These are phyloP conservation scores for Endocalyx cinctus DNA, from an alignment of 2,329 filamentous ascomycete species.

Conservation along the genomic window DNA sequence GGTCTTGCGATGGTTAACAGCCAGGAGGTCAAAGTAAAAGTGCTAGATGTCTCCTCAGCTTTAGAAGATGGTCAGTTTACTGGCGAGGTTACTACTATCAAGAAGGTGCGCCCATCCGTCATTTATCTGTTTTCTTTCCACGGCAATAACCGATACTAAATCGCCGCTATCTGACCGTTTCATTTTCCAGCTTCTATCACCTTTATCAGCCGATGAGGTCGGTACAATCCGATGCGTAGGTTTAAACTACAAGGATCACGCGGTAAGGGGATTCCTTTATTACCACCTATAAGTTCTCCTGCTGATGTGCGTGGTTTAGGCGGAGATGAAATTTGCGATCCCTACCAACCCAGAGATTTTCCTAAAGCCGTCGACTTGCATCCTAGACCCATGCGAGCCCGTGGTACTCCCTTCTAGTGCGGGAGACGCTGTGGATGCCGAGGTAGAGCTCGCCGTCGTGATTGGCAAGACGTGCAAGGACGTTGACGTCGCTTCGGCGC, in stretches of 20 bases:
- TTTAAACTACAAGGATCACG: slow-evolving; percentile 39
- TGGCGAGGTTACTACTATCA: too few relatives aligned
- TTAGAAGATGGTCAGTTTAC: too few relatives aligned
- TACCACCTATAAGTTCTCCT: too few relatives aligned
- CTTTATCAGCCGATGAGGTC: slow-evolving; percentile 4
- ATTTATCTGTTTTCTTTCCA: too few relatives aligned
- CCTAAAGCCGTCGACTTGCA: slow-evolving; percentile 35
- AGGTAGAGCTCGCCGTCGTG: slow-evolving; percentile 28
- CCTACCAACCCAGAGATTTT: slow-evolving; percentile 29
- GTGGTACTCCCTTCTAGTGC: slow-evolving; percentile 36
- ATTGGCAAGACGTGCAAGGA: slow-evolving; percentile 27
- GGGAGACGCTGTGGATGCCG: slow-evolving; percentile 34
- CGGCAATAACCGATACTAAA: too few relatives aligned
- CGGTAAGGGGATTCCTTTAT: too few relatives aligned
- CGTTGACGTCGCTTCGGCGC: slow-evolving; percentile 33
- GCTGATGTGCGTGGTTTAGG: too few relatives aligned
- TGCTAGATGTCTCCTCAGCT: too few relatives aligned
- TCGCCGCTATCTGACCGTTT: too few relatives aligned
- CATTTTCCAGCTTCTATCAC: slow-evolving; percentile 6
- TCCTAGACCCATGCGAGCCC: slow-evolving; percentile 19
- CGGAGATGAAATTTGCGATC: slow-evolving; percentile 7
- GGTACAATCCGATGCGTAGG: slow-evolving; percentile 9
- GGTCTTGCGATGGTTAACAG: too few relatives aligned
- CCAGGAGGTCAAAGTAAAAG: too few relatives aligned
- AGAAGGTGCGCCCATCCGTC: too few relatives aligned